These are phyloP conservation scores for Solanum peruvianum DNA, from an alignment of 257 asterid genomes.

Conservation along the genomic window DNA sequence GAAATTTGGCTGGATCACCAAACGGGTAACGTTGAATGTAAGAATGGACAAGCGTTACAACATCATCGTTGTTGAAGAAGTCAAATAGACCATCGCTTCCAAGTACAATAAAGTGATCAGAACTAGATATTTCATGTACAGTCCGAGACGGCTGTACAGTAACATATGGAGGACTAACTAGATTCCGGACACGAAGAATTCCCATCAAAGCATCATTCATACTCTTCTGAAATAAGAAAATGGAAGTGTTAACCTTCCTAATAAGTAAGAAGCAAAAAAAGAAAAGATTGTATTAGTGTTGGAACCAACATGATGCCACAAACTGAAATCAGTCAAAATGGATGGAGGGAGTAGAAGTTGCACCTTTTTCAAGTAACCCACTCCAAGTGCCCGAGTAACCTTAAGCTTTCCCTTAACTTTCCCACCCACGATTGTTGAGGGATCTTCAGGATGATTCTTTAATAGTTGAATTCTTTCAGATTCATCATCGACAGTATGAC, in stretches of 20 bases:
- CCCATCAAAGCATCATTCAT: conserved; percentile 98
- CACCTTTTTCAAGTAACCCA: conserved; percentile 96
- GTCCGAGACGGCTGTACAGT: conserved; percentile 52
- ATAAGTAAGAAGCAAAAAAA: neutral
- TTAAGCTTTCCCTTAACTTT: conserved; percentile 84
- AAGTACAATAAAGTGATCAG: conserved; percentile 73
- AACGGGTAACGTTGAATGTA: conserved; percentile 40
- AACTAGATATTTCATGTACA: conserved; percentile 58
- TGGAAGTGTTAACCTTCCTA: neutral
- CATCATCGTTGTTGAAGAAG: conserved; percentile 82
- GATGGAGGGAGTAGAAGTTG: neutral
- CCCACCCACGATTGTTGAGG: conserved; percentile 40
- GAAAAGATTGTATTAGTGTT: neutral
- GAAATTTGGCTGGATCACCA: conserved; percentile 89
- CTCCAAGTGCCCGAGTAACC: conserved; percentile 96
- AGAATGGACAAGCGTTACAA: conserved; percentile 56
- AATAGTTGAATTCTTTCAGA: conserved; percentile 55
- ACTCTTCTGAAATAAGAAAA: conserved; percentile 40
- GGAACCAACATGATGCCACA: neutral
- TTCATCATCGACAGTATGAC: conserved; percentile 76
- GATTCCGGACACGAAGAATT: conserved; percentile 75
- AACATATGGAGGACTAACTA: conserved; percentile 81
- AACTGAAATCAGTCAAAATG: neutral
- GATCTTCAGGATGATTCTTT: conserved; percentile 74
- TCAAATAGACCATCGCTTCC: conserved; percentile 96